Percentiles rank a stretch among this genome's conserved stretches.
Evolutionary conservation across 1,139 yeast species (phyloP).

Genomic region (Arxiozyma bovina): DNA sequence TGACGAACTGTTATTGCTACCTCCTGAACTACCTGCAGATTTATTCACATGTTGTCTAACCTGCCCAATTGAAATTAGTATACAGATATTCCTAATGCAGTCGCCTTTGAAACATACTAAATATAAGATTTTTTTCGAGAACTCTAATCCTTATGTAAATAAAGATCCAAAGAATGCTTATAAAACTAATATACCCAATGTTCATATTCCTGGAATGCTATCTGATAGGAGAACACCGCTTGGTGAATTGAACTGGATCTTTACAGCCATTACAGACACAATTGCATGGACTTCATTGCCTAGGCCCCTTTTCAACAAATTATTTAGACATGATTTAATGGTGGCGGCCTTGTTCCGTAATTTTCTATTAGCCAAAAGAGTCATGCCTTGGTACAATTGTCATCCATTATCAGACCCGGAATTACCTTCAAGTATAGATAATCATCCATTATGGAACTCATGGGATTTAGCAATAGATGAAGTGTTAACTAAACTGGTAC

Average conservation of each 20-base stretch:
- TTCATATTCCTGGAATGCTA: slow-evolving; percentile 77
- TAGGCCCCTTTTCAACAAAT: slow-evolving; percentile 75
- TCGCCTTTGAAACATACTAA: slow-evolving; percentile 60
- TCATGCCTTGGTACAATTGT: slow-evolving; percentile 90
- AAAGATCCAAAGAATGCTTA: slow-evolving; percentile 19
- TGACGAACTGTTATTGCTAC: slow-evolving; percentile 81
- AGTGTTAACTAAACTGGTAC: slow-evolving; percentile 62
- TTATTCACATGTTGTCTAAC: slow-evolving; percentile 90
- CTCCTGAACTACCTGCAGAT: slow-evolving; percentile 94
- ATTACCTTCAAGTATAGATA: slow-evolving; percentile 68
- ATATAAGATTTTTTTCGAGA: slow-evolving; percentile 42
- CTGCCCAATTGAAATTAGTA: slow-evolving; percentile 90
- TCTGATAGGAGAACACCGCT: slow-evolving; percentile 91
- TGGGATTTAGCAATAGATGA: slow-evolving; percentile 98
- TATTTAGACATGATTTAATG: slow-evolving; percentile 91
- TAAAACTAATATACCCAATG: slow-evolving; percentile 39
- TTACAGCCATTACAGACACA: slow-evolving; percentile 95
- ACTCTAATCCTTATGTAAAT: slow-evolving; percentile 21
- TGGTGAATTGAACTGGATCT: slow-evolving; percentile 95
- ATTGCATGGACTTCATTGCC: slow-evolving; percentile 95
- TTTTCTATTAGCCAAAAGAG: slow-evolving; percentile 80
- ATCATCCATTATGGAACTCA: slow-evolving; percentile 95
- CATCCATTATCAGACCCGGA: slow-evolving; percentile 94
- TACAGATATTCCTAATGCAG: slow-evolving; percentile 85
- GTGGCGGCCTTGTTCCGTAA: slow-evolving; percentile 94